Evolutionary conservation across 768 basidiomycete species (phyloP).

Genomic region (Hortiboletus campestris): DNA sequence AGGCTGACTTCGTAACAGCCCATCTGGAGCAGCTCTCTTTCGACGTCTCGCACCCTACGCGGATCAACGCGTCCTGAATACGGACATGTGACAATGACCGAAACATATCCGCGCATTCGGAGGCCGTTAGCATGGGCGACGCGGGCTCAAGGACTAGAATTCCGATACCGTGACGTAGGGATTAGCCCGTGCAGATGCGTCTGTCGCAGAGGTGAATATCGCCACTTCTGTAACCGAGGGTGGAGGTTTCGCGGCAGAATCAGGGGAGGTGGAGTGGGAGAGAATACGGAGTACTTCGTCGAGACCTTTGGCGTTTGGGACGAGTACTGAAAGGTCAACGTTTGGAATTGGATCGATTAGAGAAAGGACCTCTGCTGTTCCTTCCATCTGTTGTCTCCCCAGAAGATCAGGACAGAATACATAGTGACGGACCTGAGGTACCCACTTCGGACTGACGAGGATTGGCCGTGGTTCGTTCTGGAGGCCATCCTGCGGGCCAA

Average conservation of each 20-base stretch:
- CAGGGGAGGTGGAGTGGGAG: conserved; percentile 20
- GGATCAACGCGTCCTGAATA: conserved; percentile 76
- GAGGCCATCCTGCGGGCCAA: conserved; percentile 87
- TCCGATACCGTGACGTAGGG: conserved; percentile 73
- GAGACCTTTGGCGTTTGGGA: conserved; percentile 79
- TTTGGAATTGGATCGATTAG: conserved; percentile 50
- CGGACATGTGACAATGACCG: conserved; percentile 80
- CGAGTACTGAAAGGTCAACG: conserved; percentile 74
- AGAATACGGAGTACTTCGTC: conserved; percentile 65
- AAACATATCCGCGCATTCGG: conserved; percentile 82
- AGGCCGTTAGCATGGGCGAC: conserved; percentile 60
- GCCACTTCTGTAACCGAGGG: conserved; percentile 79
- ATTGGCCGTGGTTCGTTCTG: conserved; percentile 84
- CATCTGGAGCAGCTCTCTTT: conserved; percentile 75
- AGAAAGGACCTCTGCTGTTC: conserved; percentile 72
- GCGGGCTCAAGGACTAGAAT: conserved; percentile 61
- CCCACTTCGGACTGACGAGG: conserved; percentile 90
- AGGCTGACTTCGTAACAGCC: conserved; percentile 93
- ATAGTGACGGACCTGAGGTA: conserved; percentile 64
- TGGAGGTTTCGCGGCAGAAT: conserved; percentile 33
- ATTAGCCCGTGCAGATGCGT: conserved; percentile 83
- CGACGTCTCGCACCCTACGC: conserved; percentile 61
- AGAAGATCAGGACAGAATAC: background rate
- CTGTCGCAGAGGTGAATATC: conserved; percentile 86
- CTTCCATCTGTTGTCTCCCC: conserved; percentile 66